Conservation (phyloP, 1,284 basidiomycete species). For the Lignosus rhinocerotis region DNA sequence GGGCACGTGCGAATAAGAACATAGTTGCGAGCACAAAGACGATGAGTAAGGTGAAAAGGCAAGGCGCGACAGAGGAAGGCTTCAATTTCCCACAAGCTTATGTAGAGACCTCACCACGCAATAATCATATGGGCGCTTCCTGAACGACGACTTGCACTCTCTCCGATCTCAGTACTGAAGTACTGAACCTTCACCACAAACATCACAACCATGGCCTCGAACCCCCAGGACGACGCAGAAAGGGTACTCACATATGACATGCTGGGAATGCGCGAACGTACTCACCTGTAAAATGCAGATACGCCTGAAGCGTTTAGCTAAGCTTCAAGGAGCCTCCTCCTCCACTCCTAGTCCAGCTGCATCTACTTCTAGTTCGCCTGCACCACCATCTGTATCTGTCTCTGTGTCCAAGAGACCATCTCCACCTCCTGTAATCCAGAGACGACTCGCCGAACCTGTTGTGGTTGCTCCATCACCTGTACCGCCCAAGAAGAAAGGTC, state of each 20-base stretch:
- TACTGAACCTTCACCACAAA: conserved; percentile 26
- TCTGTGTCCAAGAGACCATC: conserved; percentile 15
- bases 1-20: conserved; percentile 27
- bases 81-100: background rate
- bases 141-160: background rate
- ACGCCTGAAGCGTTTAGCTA: conserved; percentile 83
- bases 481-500: conserved; percentile 49
- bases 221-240: conserved; percentile 76
- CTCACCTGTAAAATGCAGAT: conserved; percentile 52
- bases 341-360: conserved; percentile 36
- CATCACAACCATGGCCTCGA: conserved; percentile 42
- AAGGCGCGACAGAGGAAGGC: background rate
- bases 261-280: background rate
- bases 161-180: background rate
- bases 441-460: conserved; percentile 34
- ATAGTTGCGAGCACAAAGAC: conserved; percentile 11
- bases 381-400: conserved; percentile 12
- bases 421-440: conserved; percentile 22
- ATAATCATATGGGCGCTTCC: background rate
- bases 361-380: conserved; percentile 32
- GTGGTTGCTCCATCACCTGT: conserved; percentile 29
- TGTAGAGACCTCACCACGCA: background rate
- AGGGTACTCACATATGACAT: conserved; percentile 46
- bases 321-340: conserved; percentile 54
- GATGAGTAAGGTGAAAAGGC: background rate